phyloP scores from a whole-genome alignment of 1,284 basidiomycete genomes.

The Trichosporon ovoides region DNA sequence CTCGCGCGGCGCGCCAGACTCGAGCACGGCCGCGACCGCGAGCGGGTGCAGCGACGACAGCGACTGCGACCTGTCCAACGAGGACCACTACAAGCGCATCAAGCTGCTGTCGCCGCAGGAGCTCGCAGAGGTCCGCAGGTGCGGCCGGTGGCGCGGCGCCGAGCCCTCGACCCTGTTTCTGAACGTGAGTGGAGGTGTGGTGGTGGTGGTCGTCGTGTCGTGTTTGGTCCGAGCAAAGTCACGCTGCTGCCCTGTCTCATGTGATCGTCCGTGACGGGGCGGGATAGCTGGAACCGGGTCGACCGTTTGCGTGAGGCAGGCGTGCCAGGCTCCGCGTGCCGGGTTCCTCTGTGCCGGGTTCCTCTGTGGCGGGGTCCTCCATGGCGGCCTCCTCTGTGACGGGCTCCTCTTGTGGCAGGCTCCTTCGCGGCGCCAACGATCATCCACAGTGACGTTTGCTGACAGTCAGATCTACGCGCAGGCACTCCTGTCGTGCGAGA shows the following conservation, averaged over 20 bases:
- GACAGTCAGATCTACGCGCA: conserved; percentile 27
- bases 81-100: conserved; percentile 11
- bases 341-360: no score
- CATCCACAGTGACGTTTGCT: not conserved
- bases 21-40: not conserved
- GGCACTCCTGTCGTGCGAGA: conserved; percentile 26
- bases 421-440: no score
- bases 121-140: conserved; percentile 24
- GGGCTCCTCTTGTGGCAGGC: no score
- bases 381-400: no score
- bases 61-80: conserved; percentile 12
- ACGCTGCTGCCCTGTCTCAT: not conserved
- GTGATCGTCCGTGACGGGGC: no score
- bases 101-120: conserved; percentile 13
- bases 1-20: not conserved
- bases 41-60: conserved; percentile 8
- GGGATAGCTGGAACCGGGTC: no score
- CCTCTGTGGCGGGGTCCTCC: no score
- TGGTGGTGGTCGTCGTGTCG: no score
- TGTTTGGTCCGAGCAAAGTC: not conserved
- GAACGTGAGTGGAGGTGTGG: conserved; percentile 28
- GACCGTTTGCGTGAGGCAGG: no score
- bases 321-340: no score
- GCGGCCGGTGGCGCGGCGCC: conserved; percentile 25
- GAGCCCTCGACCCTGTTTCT: conserved; percentile 28